These are phyloP conservation scores for Botrytis pseudocinerea DNA, from an alignment of 2,329 filamentous ascomycete species.

Conservation along the genomic window DNA sequence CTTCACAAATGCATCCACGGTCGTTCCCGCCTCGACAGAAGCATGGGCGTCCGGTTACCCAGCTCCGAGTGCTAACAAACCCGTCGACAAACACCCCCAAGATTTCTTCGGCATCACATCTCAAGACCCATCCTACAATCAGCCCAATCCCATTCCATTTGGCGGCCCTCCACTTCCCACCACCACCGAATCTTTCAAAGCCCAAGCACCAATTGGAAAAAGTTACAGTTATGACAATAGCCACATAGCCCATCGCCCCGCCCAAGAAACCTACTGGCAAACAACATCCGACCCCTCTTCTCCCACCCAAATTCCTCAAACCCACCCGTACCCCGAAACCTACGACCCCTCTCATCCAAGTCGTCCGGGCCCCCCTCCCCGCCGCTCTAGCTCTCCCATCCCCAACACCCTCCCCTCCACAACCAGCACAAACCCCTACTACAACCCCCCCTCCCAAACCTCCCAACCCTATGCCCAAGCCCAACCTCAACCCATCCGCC, in stretches of 20 bases:
- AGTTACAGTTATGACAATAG: neutral
- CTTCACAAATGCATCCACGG: neutral
- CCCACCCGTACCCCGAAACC: neutral
- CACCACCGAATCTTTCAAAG: too few relatives aligned
- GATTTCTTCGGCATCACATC: slow-evolving; percentile 5
- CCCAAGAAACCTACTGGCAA: slow-evolving; percentile 29
- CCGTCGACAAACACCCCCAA: neutral
- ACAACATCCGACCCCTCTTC: slow-evolving; percentile 21
- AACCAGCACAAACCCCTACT: slow-evolving; percentile 7
- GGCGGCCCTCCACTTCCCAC: too few relatives aligned
- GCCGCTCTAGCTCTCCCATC: slow-evolving; percentile 20
- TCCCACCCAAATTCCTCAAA: neutral
- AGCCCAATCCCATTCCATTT: neutral
- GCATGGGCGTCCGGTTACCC: neutral
- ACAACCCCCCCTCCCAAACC: neutral
- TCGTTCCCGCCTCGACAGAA: neutral
- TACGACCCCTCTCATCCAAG: slow-evolving; percentile 5
- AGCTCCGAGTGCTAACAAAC: neutral
- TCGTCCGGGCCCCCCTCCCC: neutral
- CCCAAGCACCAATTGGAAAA: neutral
- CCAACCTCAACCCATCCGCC: slow-evolving; percentile 17
- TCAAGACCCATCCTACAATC: neutral
- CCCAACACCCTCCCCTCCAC: neutral
- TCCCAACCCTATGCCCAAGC: slow-evolving; percentile 11
- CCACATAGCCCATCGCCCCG: slow-evolving; percentile 14